Evolutionary conservation across 345 rosid genomes (phyloP).

Genomic region (Hypericum perforatum): DNA sequence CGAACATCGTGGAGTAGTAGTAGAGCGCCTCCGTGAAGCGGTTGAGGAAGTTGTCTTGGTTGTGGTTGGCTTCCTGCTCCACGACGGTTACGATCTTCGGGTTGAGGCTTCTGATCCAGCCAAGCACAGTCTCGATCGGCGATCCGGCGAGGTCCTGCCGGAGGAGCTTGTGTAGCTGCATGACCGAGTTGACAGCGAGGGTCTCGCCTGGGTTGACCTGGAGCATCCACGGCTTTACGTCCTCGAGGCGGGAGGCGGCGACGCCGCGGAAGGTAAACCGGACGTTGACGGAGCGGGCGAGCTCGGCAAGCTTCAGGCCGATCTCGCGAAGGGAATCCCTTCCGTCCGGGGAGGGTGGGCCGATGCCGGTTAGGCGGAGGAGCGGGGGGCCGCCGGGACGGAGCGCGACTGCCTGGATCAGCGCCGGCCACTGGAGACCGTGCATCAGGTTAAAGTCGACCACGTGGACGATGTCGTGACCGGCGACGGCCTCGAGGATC

Average conservation of each 20-base stretch:
- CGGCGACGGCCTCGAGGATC: conserved; percentile 66
- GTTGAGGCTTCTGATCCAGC: conserved; percentile 45
- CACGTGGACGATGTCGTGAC: conserved; percentile 74
- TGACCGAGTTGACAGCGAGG: conserved; percentile 65
- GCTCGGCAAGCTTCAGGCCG: conserved; percentile 58
- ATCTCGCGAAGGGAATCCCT: conserved; percentile 62
- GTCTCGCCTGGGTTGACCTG: conserved; percentile 60
- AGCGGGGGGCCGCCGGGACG: conserved; percentile 78
- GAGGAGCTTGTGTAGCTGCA: conserved; percentile 62
- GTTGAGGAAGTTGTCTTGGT: conserved; percentile 52
- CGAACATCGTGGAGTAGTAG: conserved; percentile 82
- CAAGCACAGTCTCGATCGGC: conserved; percentile 41
- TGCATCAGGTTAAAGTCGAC: conserved; percentile 76
- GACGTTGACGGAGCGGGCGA: conserved; percentile 58
- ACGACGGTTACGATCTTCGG: conserved; percentile 67
- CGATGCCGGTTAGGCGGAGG: conserved; percentile 76
- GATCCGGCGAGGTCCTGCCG: conserved; percentile 25
- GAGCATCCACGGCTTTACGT: conserved; percentile 78
- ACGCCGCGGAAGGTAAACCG: conserved; percentile 69
- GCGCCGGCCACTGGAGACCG: conserved; percentile 92
- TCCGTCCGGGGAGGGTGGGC: conserved; percentile 59
- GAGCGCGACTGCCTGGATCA: conserved; percentile 80
- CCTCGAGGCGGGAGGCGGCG: conserved; percentile 48
- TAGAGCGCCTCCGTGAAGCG: conserved; percentile 65
- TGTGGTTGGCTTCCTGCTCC: conserved; percentile 83